Evolutionary conservation across 768 basidiomycete species (phyloP), one percentile per base, ranked within the genome.

Genomic region (Pleurotus ostreatus): DNA sequence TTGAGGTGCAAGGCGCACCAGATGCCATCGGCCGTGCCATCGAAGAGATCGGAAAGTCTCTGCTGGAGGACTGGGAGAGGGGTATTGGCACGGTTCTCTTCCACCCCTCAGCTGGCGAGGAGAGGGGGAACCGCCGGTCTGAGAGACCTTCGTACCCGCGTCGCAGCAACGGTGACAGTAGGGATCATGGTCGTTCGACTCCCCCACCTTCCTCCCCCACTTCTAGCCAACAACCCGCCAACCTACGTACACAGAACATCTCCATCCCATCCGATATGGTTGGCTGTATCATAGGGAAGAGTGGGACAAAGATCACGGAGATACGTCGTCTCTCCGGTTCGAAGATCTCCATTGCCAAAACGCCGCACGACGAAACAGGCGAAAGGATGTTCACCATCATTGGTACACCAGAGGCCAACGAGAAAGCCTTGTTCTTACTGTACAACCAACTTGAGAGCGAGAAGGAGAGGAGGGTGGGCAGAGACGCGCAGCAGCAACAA

Each of bases 261-360:
- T 96, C 97, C 63, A 98, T 99, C 66, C 97, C 97, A 38, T 92
- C 91, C 61, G 97, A 99, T 76, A 99, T 99, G 97, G 97, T 99
- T 60, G 95, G 88, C 57, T 92, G 90, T 68, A 92, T 90, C 74
- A 98, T 98, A 65, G 96, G 96, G 58, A 91, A 94, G 61, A 92
- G 88, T 70, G 96, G 96, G 26, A 90, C 92, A 62, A 98, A 98
- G 81, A 99, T 99, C 65, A 98, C 96, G 52, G 97, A 99, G 73
- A 99, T 99, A 68, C 92, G 97, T 65, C 91, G 96, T 57, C 84
- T 98, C 45, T 97, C 94, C 59, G 97, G 97, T 40, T 96, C 92
- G 64, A 94, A 94, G 76, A 99, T 99, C 70, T 93, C 90, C 55
- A 99, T 99, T 66, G 97, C 97, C 62, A 99, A 99, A 74, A 89